These are phyloP conservation scores for Jatropha podagrica DNA, from an alignment of 441 rosid species.

Conservation along the genomic window DNA sequence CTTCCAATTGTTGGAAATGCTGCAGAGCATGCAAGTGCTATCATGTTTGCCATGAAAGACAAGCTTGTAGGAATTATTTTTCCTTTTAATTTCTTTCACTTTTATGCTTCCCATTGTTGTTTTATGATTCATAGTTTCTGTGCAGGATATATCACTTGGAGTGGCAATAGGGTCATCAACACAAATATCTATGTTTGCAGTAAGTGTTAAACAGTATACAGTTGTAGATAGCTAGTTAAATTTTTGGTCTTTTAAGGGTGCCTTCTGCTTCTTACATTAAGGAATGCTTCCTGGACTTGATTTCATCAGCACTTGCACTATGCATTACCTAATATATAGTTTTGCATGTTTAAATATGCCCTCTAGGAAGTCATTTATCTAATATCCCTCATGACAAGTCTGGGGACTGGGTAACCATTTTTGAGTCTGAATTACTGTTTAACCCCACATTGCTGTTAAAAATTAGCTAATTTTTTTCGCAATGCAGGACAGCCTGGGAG, in stretches of 20 bases:
- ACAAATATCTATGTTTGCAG: constrained; percentile 95
- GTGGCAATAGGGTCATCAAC: constrained; percentile 99
- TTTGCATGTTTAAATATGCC: no score
- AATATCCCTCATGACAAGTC: not conserved
- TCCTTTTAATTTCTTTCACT: constrained; percentile 2
- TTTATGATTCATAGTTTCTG: not conserved
- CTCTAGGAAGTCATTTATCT: not conserved
- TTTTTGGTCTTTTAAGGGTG: not conserved
- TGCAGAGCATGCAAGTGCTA: constrained; percentile 95
- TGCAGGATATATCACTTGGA: constrained; percentile 89
- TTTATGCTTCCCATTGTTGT: not conserved
- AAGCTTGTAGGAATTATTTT: constrained; percentile 64
- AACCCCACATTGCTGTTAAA: not conserved
- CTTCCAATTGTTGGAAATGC: constrained; percentile 98
- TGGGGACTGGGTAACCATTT: not conserved
- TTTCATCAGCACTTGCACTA: not conserved
- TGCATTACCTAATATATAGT: not conserved
- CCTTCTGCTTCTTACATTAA: not conserved
- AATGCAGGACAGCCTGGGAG: no score
- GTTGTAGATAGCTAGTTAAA: not conserved
- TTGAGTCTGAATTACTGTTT: not conserved
- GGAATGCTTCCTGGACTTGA: not conserved
- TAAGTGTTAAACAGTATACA: constrained; percentile 32
- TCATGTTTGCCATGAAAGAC: constrained; percentile 98
- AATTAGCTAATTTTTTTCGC: not conserved